Base-by-base conservation (phyloP, 2,329 filamentous ascomycete species). In the Torrubiellomyces zombiae region DNA sequence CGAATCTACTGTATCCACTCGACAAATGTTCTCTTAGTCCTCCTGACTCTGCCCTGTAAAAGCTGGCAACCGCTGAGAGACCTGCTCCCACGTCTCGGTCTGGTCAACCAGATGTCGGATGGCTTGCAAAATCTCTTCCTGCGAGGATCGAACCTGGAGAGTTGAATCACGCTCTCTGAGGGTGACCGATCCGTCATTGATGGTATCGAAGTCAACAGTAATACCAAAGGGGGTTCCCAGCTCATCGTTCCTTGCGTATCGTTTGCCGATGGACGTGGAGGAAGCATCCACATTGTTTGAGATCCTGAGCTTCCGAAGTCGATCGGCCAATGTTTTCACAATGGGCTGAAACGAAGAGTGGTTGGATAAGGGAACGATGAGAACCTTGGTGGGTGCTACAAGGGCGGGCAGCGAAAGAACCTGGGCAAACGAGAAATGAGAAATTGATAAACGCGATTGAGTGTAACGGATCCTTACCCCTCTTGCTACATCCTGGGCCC, bases 311-410 rank as follows among this genome's bases (percentile, higher is more conserved):
- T 67, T 63, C 37, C 80, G 71, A 26, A 92, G 67, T 44, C 73
- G 75, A 43, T 75, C 63, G 28, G 78, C 80, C 35, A 95, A 57
- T 38, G 69, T 62, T 41, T 69, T 65, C 28, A 85, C 60, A 23
- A 79, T 63, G n/a, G 83, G 79, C 38, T 67, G 69, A 62, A 95
- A 93, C 37, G 76, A 70, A 24, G 70, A 53, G 47, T 93, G 79
- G 41, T 67, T 71, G 27, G 83, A 92, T 21, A 95, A 66, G 18
- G 86, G 86, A 14, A 92, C 81, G 30, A 98, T 72, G 28, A 95
- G 68, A 25, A 94, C 83, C 62, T 94, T 94, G 36, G 81, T 93
- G 3, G 89, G 89, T n/a, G 82, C 79, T 23, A 91, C 63, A 1
- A 67, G 60, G 3, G 57, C 53, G 18, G 49, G 48, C 40, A 56